Evolutionary conservation across 2,329 filamentous ascomycete genomes (phyloP).

Genomic region (Metarhizium rileyi): DNA sequence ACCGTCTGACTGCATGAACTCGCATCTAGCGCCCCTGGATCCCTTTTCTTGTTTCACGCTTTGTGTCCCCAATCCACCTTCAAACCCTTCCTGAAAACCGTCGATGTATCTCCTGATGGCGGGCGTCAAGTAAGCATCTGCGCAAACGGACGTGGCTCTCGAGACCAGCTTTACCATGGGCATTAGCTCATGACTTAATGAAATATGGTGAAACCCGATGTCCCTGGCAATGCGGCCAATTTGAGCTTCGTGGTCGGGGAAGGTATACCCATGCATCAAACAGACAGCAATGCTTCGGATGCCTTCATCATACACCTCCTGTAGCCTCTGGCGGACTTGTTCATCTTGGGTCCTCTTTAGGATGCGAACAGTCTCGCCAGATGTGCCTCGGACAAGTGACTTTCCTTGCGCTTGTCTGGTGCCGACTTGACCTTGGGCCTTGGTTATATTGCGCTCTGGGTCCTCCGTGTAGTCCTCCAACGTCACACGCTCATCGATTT

Average conservation of each 20-base stretch:
- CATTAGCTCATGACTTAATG: conserved; percentile 26
- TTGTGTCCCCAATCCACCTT: conserved; percentile 31
- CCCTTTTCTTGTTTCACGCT: conserved; percentile 55
- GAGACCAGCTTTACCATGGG: conserved; percentile 36
- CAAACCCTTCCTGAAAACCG: conserved; percentile 25
- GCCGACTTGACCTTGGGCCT: conserved; percentile 41
- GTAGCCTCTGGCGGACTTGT: conserved; percentile 45
- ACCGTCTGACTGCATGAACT: conserved; percentile 61
- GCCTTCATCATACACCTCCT: conserved; percentile 51
- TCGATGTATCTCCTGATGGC: conserved; percentile 26
- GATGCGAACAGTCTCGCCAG: conserved; percentile 59
- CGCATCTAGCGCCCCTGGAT: conserved; percentile 46
- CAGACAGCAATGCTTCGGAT: conserved; percentile 46
- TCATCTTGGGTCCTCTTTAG: conserved; percentile 47
- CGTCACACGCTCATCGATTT: conserved; percentile 67
- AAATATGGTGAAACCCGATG: conserved; percentile 34
- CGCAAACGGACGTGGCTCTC: conserved; percentile 31
- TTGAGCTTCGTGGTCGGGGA: conserved; percentile 44
- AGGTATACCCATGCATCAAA: conserved; percentile 61
- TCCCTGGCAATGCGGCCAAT: conserved; percentile 25
- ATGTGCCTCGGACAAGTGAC: conserved; percentile 56
- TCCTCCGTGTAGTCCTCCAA: conserved; percentile 67
- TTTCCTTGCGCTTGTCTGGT: conserved; percentile 36
- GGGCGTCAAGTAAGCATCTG: conserved; percentile 34
- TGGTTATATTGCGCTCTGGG: conserved; percentile 33